Evolutionary conservation across 2,329 filamentous ascomycete species (phyloP).

Genomic region (Cytospora piceicola): DNA sequence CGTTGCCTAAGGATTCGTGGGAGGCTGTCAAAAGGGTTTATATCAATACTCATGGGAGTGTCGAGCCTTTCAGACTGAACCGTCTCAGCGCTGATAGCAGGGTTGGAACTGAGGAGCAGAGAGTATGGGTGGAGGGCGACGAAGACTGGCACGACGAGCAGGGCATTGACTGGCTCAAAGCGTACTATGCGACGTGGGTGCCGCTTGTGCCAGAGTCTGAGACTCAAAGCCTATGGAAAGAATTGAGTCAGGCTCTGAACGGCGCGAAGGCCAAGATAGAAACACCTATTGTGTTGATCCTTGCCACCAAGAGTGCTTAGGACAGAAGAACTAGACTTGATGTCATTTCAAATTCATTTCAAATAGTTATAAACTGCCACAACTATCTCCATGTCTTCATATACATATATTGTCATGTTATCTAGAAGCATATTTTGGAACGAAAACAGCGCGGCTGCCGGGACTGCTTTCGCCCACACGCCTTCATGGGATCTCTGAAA

Average conservation of each 20-base stretch:
- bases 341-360: no score
- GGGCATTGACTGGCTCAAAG: slow-evolving; percentile 32
- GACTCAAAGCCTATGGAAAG: slow-evolving; percentile 31
- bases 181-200: slow-evolving; percentile 30
- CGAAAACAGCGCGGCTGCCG: no score
- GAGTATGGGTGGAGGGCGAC: slow-evolving; percentile 31
- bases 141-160: slow-evolving; percentile 29
- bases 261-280: slow-evolving; percentile 27
- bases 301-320: slow-evolving; percentile 29
- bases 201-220: slow-evolving; percentile 28
- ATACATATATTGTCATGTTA: no score
- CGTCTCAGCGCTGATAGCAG: slow-evolving; percentile 16
- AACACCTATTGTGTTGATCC: slow-evolving; percentile 32
- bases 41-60: slow-evolving; percentile 27
- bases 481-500: no score
- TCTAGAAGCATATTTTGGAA: no score
- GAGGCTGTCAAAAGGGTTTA: slow-evolving; percentile 31
- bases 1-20: slow-evolving; percentile 30
- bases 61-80: slow-evolving; percentile 18
- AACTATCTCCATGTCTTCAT: no score
- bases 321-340: no score
- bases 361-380: no score
- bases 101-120: slow-evolving; percentile 30
- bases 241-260: slow-evolving; percentile 27
- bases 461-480: no score